A percentile compares a stretch with the other conserved stretches of the same genome.
These are phyloP conservation scores for Rhododendron ovatum DNA, from an alignment of 148 eudicot species.

Conservation along the genomic window DNA sequence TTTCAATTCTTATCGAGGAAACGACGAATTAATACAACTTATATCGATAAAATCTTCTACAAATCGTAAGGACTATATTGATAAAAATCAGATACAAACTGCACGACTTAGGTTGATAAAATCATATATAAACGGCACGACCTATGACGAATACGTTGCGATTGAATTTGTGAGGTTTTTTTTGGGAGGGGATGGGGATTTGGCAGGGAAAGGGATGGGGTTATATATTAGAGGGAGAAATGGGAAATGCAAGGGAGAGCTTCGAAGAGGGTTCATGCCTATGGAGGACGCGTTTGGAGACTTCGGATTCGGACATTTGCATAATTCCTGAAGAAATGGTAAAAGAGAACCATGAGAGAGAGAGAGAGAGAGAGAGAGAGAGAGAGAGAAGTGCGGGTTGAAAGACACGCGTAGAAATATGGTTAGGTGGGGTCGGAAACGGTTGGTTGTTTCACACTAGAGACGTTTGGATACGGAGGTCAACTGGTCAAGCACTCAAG, in stretches of 20 bases:
- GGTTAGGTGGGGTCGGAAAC: neutral
- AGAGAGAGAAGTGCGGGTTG: neutral
- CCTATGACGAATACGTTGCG: too few relatives aligned
- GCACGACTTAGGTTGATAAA: neutral
- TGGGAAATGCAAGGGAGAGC: neutral
- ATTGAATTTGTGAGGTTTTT: neutral
- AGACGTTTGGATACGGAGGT: neutral
- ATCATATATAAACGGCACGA: neutral
- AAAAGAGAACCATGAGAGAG: neutral
- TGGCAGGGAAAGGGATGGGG: neutral
- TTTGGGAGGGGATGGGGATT: neutral
- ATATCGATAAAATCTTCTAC: too few relatives aligned
- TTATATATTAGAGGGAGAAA: neutral
- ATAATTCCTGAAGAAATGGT: neutral
- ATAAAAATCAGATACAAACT: too few relatives aligned
- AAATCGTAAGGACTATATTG: too few relatives aligned
- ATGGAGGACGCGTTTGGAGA: slow-evolving; percentile 6
- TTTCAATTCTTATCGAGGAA: neutral
- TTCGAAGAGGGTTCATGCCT: slow-evolving; percentile 3
- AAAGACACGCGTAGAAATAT: neutral
- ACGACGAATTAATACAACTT: too few relatives aligned
- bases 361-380: neutral
- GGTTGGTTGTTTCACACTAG: neutral
- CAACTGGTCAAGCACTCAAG: neutral
- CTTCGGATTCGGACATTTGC: slow-evolving; percentile 2